phyloP scores from a whole-genome alignment of 208 protist genomes.

The Acanthamoeba healyi region DNA sequence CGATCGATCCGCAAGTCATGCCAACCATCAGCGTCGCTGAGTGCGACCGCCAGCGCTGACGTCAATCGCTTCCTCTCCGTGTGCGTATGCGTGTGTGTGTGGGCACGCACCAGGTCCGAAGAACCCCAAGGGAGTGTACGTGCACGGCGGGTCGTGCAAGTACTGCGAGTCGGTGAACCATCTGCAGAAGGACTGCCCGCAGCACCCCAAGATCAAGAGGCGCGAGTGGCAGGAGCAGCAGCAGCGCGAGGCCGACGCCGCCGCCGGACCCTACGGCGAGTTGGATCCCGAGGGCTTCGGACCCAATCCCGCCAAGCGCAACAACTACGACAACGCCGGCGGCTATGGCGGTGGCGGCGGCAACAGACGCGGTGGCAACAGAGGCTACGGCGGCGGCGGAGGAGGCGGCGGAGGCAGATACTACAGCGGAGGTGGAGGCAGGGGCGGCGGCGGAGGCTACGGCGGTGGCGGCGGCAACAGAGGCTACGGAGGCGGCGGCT shows the following conservation, averaged over 20 bases:
- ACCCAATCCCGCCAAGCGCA: background rate
- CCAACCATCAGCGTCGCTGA: too few species aligned
- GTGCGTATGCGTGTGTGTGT: too few species aligned
- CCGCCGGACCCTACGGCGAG: background rate
- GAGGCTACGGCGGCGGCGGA: background rate
- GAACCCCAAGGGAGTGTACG: conserved; percentile 50
- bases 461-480: too few species aligned
- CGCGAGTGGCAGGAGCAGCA: background rate
- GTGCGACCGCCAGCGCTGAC: too few species aligned
- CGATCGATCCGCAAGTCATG: too few species aligned
- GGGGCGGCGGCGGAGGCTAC: too few species aligned
- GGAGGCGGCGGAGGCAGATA: background rate
- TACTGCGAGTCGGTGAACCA: conserved; percentile 63
- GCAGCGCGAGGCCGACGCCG: background rate
- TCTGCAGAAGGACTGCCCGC: conserved; percentile 51
- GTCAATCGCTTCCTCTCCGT: background rate
- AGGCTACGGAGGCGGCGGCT: too few species aligned
- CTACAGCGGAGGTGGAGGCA: too few species aligned
- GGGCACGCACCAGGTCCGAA: conserved; percentile 31
- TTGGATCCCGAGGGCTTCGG: conserved; percentile 35
- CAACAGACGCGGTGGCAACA: background rate
- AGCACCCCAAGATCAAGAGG: conserved; percentile 68
- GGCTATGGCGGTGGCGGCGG: background rate
- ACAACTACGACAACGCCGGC: background rate
- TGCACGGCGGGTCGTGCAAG: conserved; percentile 64